Evolutionary conservation across 1,284 basidiomycete genomes (phyloP).

Genomic region (Phylloporus sp.): DNA sequence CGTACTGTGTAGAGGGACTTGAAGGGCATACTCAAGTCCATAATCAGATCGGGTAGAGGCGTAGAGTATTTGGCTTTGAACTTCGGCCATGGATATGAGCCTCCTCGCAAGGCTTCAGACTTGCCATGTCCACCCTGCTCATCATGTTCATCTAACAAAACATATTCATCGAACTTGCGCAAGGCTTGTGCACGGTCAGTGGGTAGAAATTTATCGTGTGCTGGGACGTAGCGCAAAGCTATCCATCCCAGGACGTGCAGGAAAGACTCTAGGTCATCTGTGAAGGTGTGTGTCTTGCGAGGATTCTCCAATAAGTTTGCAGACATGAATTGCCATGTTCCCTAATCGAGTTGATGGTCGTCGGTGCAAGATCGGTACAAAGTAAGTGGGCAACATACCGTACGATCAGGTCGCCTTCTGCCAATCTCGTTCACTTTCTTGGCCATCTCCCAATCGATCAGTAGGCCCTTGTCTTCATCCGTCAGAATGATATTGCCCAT

Average conservation of each 20-base stretch:
- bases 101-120: no score
- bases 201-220: not conserved
- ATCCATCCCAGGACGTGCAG: not conserved
- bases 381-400: not conserved
- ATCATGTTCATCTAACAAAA: no score
- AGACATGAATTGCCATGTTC: constrained; percentile 1
- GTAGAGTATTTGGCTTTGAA: no score
- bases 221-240: not conserved
- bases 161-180: not conserved
- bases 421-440: not conserved
- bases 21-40: not conserved
- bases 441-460: constrained; percentile 16
- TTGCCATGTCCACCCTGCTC: no score
- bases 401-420: not conserved
- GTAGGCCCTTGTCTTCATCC: not conserved
- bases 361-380: not conserved
- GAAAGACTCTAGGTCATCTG: not conserved
- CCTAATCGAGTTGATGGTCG: not conserved
- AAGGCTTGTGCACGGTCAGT: no score
- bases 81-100: no score
- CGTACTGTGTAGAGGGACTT: not conserved
- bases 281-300: not conserved
- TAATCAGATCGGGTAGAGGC: no score
- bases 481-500: no score
- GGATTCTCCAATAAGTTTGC: not conserved